phyloP scores from a whole-genome alignment of 2,329 filamentous ascomycete species.

The Trichophyton mentagrophytes region DNA sequence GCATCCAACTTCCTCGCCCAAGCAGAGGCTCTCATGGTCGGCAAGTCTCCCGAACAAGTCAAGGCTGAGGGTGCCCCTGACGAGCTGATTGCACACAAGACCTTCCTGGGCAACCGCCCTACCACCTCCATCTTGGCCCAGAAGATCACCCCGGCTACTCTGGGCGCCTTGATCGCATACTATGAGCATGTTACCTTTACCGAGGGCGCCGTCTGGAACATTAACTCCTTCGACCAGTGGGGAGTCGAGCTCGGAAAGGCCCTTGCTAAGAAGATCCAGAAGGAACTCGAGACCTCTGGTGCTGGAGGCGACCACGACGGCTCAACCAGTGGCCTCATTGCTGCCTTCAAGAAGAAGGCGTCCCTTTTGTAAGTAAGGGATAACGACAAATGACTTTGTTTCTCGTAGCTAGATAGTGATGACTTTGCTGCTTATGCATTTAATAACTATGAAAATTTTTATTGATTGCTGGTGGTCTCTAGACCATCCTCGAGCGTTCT shows the following conservation, averaged over 20 bases:
- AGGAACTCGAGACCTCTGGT: conserved; percentile 65
- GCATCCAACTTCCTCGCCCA: conserved; percentile 41
- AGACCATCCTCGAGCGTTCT: not conserved
- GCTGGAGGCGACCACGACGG: conserved; percentile 67
- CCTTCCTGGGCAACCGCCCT: conserved; percentile 93
- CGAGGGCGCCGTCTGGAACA: conserved; percentile 96
- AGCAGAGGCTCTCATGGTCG: conserved; percentile 43
- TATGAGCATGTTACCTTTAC: conserved; percentile 98
- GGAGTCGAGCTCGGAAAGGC: conserved; percentile 96
- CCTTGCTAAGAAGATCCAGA: conserved; percentile 79
- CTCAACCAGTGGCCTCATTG: conserved; percentile 79
- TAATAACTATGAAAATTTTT: not conserved
- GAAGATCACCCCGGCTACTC: conserved; percentile 83
- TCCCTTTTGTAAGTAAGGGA: conserved; percentile 10
- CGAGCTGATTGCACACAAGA: conserved; percentile 83
- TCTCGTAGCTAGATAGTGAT: not conserved
- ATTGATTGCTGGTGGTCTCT: not conserved
- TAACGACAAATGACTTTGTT: not conserved
- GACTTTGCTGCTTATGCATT: not conserved
- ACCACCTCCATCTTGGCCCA: conserved; percentile 90
- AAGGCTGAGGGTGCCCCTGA: conserved; percentile 37
- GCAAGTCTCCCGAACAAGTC: conserved; percentile 37
- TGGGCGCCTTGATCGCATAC: conserved; percentile 93
- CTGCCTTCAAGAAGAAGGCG: conserved; percentile 75
- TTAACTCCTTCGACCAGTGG: conserved; percentile 99